Base-by-base conservation (phyloP, 345 rosid species). In the Kernera saxatilis region DNA sequence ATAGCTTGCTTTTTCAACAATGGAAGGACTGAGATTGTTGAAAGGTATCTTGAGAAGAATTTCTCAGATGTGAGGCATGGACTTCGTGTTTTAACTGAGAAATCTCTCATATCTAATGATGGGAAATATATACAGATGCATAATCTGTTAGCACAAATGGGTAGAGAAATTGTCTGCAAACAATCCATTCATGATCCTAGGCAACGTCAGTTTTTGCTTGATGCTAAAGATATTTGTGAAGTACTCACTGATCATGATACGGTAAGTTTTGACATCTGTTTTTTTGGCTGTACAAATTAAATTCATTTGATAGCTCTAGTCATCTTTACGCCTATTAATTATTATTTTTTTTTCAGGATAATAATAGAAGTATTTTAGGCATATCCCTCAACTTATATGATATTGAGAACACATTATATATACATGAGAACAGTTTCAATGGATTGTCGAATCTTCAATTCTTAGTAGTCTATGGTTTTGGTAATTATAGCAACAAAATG, bases 111-210 rank as follows among this genome's bases (percentile, higher is more conserved):
- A 43, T 43, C 48, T 43, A 2, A 2, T 1, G 3, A 17, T 4
- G 7, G 3, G 9, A 5, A 4, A 15, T 43, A 15, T 43, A 6
- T 43, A 43, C 1, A 0, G 21, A 43, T 43, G 48, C 48, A 43
- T 17, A 17, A 11, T 43, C 7, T 43, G 61, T 35, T 72, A 11
- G 54, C 43, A 36, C 64, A 72, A 43, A 35, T 78, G 71, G 76
- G 78, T 14, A 3, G 72, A 52, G 55, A 56, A 11, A 44, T 74
- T 57, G 56, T 73, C 26, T 67, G 43, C 0, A 26, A 41, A 55
- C 63, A 72, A 67, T 67, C 52, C 5, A 11, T 39, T 25, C 18
- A 52, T 18, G 39, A 52, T 0, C 73, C 70, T 64, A 63, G 54
- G 3, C 36, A 50, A 13, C 56, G 71, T 0, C 77, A 69, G 36